These are phyloP conservation scores for Talaromyces islandicus DNA, from an alignment of 2,329 filamentous ascomycete genomes.

Conservation along the genomic window DNA sequence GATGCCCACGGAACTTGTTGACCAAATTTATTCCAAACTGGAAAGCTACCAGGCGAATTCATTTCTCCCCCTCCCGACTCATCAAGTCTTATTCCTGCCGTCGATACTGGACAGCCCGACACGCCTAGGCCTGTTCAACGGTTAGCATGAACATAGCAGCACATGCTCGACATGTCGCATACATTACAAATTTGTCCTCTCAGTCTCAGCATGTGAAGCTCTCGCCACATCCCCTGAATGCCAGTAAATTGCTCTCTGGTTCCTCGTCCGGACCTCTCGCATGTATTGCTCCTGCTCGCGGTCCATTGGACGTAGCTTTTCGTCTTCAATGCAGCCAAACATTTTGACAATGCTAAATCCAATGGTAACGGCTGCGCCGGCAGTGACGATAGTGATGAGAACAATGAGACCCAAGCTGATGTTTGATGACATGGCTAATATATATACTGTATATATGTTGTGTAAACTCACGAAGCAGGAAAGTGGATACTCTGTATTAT, in stretches of 20 bases:
- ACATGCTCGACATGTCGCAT: neutral
- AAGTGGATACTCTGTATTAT: neutral
- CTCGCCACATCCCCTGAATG: neutral
- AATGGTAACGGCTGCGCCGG: neutral
- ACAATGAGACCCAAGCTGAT: neutral
- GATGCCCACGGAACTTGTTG: neutral
- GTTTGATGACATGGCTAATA: neutral
- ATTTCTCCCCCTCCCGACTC: neutral
- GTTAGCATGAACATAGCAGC: neutral
- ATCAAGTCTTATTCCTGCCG: neutral
- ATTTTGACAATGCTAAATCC: neutral
- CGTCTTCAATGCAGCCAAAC: neutral
- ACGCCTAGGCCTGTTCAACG: neutral
- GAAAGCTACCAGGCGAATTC: neutral
- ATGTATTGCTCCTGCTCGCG: neutral
- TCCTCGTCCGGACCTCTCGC: neutral
- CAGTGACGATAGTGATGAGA: neutral
- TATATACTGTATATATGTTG: neutral
- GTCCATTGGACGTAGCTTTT: neutral
- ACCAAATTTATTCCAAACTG: neutral
- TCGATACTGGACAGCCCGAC: neutral
- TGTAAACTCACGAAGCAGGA: neutral
- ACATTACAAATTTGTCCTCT: neutral
- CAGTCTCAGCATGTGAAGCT: neutral
- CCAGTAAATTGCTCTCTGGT: neutral